Conservation (phyloP, 2,329 filamentous ascomycete genomes). For the Pyrenophora seminiperda region DNA sequence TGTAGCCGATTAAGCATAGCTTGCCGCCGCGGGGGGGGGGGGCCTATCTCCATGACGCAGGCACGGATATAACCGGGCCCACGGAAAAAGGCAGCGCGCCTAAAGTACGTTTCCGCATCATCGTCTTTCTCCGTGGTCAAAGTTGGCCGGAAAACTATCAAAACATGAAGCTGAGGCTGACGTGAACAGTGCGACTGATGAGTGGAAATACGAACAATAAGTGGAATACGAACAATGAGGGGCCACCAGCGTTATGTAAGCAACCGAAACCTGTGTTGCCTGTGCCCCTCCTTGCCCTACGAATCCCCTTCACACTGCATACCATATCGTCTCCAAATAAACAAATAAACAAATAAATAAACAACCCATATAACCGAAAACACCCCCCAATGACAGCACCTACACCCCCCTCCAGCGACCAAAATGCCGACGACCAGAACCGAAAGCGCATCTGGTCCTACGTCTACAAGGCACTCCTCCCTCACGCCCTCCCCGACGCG, state of each 20-base stretch:
- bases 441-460: constrained; percentile 31
- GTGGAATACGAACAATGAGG: too few relatives aligned
- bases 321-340: not conserved
- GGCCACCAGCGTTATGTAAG: too few relatives aligned
- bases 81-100: too few relatives aligned
- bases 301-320: not conserved
- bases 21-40: constrained; percentile 4
- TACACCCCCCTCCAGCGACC: constrained; percentile 8
- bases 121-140: too few relatives aligned
- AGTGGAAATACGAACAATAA: too few relatives aligned
- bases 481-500: constrained; percentile 52
- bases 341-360: too few relatives aligned
- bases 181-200: too few relatives aligned
- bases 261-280: too few relatives aligned
- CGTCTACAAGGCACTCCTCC: constrained; percentile 46
- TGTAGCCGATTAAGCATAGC: constrained; percentile 8
- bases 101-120: too few relatives aligned
- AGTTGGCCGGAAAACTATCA: too few relatives aligned
- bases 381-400: constrained; percentile 22
- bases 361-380: not conserved
- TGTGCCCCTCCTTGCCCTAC: not conserved
- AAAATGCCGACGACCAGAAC: too few relatives aligned
- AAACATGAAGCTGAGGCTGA: too few relatives aligned
- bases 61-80: not conserved
- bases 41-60: not conserved